These are phyloP conservation scores for Cutaneotrichosporon curvatum DNA, from an alignment of 1,284 basidiomycete species.

Conservation along the genomic window DNA sequence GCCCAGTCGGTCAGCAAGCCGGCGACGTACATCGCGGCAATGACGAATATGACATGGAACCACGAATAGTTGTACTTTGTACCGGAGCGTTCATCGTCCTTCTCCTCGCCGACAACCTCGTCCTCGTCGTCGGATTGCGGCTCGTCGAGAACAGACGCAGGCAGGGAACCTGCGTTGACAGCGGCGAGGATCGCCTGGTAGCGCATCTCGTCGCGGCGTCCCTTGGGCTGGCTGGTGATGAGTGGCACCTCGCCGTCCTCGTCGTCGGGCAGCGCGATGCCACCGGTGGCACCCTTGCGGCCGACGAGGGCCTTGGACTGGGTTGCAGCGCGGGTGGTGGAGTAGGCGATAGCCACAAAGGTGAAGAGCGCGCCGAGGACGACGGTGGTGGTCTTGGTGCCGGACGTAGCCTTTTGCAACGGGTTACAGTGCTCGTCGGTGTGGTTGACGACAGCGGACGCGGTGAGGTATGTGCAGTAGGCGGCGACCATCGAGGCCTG, in stretches of 20 bases:
- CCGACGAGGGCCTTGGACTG: slow-evolving; percentile 86
- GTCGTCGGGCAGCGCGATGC: slow-evolving; percentile 54
- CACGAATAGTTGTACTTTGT: slow-evolving; percentile 98
- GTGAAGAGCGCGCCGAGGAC: slow-evolving; percentile 91
- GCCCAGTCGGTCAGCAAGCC: slow-evolving; percentile 98
- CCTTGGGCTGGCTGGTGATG: slow-evolving; percentile 76
- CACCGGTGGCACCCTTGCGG: slow-evolving; percentile 33
- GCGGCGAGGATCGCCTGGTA: slow-evolving; percentile 94
- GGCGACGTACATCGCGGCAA: slow-evolving; percentile 95
- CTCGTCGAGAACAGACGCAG: slow-evolving; percentile 83
- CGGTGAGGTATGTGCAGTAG: slow-evolving; percentile 93
- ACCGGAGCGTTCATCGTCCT: slow-evolving; percentile 90
- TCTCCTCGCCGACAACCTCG: slow-evolving; percentile 66
- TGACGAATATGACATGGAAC: slow-evolving; percentile 97
- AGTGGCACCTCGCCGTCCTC: slow-evolving; percentile 55
- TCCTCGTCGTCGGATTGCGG: slow-evolving; percentile 65
- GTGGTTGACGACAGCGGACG: slow-evolving; percentile 91
- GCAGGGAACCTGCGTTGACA: slow-evolving; percentile 92
- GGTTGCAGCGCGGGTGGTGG: slow-evolving; percentile 90
- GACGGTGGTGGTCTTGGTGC: slow-evolving; percentile 80
- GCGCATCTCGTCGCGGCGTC: slow-evolving; percentile 71
- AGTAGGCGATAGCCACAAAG: slow-evolving; percentile 96
- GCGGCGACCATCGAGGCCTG: slow-evolving; percentile 94
- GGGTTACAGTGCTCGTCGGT: slow-evolving; percentile 77
- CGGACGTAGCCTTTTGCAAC: slow-evolving; percentile 51